phyloP scores from a whole-genome alignment of 192 early-diverging fungal species.

The Mycoemilia scoparia region DNA sequence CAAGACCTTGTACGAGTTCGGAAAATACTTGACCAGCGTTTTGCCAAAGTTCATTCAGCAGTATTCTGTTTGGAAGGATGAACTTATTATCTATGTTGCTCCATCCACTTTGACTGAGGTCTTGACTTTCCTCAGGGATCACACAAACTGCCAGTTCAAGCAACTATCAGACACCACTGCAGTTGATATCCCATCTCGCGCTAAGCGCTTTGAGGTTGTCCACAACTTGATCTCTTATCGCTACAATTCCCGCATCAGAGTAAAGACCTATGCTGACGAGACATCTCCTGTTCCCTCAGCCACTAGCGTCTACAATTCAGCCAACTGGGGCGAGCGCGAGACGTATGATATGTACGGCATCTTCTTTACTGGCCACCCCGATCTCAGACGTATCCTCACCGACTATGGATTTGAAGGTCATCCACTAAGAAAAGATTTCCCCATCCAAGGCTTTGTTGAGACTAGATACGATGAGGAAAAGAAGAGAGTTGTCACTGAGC shows the following conservation, averaged over 20 bases:
- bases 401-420: constrained; percentile 98
- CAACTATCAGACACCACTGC: constrained; percentile 77
- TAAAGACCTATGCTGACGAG: constrained; percentile 95
- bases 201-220: constrained; percentile 93
- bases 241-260: constrained; percentile 84
- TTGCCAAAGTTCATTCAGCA: constrained; percentile 95
- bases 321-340: constrained; percentile 98
- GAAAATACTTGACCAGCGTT: constrained; percentile 63
- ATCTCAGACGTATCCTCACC: constrained; percentile 88
- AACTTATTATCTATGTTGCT: constrained; percentile 85
- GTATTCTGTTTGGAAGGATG: constrained; percentile 94
- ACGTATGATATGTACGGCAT: constrained; percentile 98
- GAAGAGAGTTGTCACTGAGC: constrained; percentile 93
- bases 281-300: constrained; percentile 76
- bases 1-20: constrained; percentile 57
- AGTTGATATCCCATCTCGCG: constrained; percentile 76
- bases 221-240: constrained; percentile 76
- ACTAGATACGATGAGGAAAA: constrained; percentile 96
- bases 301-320: constrained; percentile 56
- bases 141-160: constrained; percentile 83
- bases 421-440: constrained; percentile 94
- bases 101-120: constrained; percentile 61
- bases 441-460: constrained; percentile 96
- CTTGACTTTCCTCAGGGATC: constrained; percentile 81
- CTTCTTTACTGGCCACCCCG: constrained; percentile 89